These are phyloP conservation scores for Phaseolus lunatus DNA, from an alignment of 306 rosid species.

Conservation along the genomic window DNA sequence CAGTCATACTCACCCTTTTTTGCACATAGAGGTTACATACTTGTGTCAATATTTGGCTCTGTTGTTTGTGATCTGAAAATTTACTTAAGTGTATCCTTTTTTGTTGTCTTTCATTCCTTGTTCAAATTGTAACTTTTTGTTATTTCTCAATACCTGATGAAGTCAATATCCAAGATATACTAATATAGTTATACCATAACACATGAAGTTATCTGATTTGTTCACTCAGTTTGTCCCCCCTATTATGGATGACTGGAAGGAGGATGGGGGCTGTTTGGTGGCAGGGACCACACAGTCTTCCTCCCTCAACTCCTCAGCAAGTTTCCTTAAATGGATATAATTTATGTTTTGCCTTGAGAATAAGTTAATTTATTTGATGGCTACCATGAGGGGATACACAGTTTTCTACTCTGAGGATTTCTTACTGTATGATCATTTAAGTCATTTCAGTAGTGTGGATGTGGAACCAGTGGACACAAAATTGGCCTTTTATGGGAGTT, in stretches of 20 bases:
- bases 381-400: neutral
- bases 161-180: slow-evolving; percentile 15
- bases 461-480: slow-evolving; percentile 25
- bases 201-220: slow-evolving; percentile 28
- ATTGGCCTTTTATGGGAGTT: neutral
- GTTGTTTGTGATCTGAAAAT: neutral
- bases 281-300: no score
- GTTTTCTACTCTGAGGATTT: slow-evolving; percentile 26
- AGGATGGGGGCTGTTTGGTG: neutral
- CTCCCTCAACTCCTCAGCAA: no score
- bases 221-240: slow-evolving; percentile 9
- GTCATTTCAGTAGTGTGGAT: slow-evolving; percentile 10
- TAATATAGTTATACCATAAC: neutral
- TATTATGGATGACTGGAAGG: neutral
- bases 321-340: neutral
- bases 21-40: neutral
- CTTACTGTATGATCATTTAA: slow-evolving; percentile 5
- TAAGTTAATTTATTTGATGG: neutral
- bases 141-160: slow-evolving; percentile 4
- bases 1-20: neutral
- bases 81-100: slow-evolving; percentile 3
- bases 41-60: slow-evolving; percentile 14
- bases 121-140: slow-evolving; percentile 10
- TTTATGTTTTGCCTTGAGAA: neutral
- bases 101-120: slow-evolving; percentile 1